Evolutionary conservation across 768 basidiomycete species (phyloP), one percentile per base, ranked within the genome.

Genomic region (Boletales sp.): DNA sequence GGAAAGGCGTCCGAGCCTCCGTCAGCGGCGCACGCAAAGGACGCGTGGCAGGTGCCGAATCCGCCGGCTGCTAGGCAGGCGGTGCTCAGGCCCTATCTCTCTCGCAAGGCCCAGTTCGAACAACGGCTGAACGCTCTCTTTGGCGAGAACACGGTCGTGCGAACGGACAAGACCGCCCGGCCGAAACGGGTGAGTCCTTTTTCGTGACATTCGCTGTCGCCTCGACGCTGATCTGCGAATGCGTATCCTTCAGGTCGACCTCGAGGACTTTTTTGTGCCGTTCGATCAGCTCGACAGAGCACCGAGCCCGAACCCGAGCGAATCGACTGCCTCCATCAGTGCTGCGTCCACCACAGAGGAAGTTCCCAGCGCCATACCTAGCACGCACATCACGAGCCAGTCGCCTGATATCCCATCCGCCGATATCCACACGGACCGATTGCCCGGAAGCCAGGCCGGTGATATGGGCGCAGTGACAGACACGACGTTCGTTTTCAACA

Each of bases 51-150:
- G 3, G 40, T 17, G 29, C 42, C 46, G 10, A 49, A 27, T 6
- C 24, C 5, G 24, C 24, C 24, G 5, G 24, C 24, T 4, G 24
- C 29, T 30, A 21, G 5, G 15, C 8, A 0, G 17, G n/a, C 48
- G 9, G 21, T 47, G 0, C 34, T 65, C 5, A 36, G 44, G 1
- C 55, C 55, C n/a, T 60, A 60, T 43, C 35, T 47, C 11, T 60
- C 65, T 15, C 60, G 53, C 18, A 54, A 53, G 0, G 43, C 48
- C 47, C 53, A 47, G 52, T 65, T 65, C 52, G 55, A 47, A 15
- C 52, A 60, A 39, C 54, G 56, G 2, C 17, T 65, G 11, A 18
- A 50, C n/a, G 18, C 51, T 19, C 30, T 51, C 3, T 65, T 67
- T 18, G 65, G 64, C 8, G 47, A 52, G 13, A 36, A 54, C 5